These are phyloP conservation scores for Dioscorea dumetorum DNA, from an alignment of 106 monocot species.

Conservation along the genomic window DNA sequence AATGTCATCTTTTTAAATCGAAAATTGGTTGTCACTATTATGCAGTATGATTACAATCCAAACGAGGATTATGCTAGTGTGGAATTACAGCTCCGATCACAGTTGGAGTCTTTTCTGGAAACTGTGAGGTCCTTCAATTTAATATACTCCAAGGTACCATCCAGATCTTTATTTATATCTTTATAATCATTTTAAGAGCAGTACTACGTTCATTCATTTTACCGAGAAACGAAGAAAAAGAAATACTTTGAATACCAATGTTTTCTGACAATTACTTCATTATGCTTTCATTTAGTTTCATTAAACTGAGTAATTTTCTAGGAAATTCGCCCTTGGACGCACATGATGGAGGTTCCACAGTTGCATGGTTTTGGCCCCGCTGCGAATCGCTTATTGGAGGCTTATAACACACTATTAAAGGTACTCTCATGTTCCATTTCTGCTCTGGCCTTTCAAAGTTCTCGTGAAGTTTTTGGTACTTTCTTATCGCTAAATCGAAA, in stretches of 20 bases:
- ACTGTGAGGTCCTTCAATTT: slow-evolving; percentile 87
- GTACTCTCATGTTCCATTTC: slow-evolving; percentile 15
- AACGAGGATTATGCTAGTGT: slow-evolving; percentile 89
- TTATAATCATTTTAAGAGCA: not conserved
- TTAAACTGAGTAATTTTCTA: slow-evolving; percentile 10
- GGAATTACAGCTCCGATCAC: slow-evolving; percentile 56
- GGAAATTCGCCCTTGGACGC: slow-evolving; percentile 99
- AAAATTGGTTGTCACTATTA: slow-evolving; percentile 2
- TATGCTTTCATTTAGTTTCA: not conserved
- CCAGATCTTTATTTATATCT: not conserved
- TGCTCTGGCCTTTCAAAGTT: not conserved
- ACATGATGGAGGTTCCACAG: slow-evolving; percentile 99
- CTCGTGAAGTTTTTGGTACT: not conserved
- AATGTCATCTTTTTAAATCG: too few relatives aligned
- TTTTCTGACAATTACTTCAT: too few relatives aligned
- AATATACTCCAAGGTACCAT: slow-evolving; percentile 79
- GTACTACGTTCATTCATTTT: too few relatives aligned
- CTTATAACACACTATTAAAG: slow-evolving; percentile 81
- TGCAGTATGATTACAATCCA: slow-evolving; percentile 90
- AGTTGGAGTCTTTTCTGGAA: slow-evolving; percentile 84
- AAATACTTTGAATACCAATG: too few relatives aligned
- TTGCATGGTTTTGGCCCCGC: slow-evolving; percentile 97
- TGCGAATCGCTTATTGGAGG: slow-evolving; percentile 93
- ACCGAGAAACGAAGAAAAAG: too few relatives aligned
- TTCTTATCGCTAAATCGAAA: not conserved